Base-by-base conservation (phyloP, 768 basidiomycete genomes). In the Lactarius quietus region DNA sequence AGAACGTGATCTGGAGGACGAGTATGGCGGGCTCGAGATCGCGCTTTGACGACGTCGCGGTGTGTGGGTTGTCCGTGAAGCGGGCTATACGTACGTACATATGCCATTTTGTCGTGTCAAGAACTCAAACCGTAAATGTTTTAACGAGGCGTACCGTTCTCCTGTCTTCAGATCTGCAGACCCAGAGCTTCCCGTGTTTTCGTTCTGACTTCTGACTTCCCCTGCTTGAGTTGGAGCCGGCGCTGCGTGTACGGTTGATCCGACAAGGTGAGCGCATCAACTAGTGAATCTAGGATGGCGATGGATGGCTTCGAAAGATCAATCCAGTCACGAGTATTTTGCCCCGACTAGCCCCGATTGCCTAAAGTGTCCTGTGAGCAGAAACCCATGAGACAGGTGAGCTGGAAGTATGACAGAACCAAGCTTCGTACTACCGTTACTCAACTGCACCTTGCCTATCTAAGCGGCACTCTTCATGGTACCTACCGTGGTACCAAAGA, bases 51-150 rank as follows among this genome's bases (percentile, higher is more conserved):
- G 92, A 89, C 20, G 75, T 73, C 0, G 86, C 79, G 66, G 92
- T 81, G 72, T 93, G 88, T 1, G 85, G 85, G 71, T 93, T 93
- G 17, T 84, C 86, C 26, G 79, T 77, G 73, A 93, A 92, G 29
- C 77, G 83, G 62, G 88, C 92, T 93, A 18, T n/a, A n/a, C n/a
- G n/a, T 48, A 12, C 39, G 43, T 61, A 64, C 57, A n/a, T n/a
- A n/a, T n/a, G n/a, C n/a, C n/a, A n/a, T n/a, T n/a, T 28, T 45
- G 33, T 29, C 20, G 59, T 54, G 57, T 61, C 38, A 57, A n/a
- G n/a, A 29, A 28, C n/a, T 0, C 43, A 45, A 48, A 48, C n/a
- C n/a, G n/a, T n/a, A n/a, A n/a, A n/a, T n/a, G n/a, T n/a, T n/a
- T n/a, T n/a, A n/a, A n/a, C n/a, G n/a, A n/a, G n/a, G 31, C 17